These are phyloP conservation scores for Stemphylium beticola DNA, from an alignment of 2,329 filamentous ascomycete species.

Conservation along the genomic window DNA sequence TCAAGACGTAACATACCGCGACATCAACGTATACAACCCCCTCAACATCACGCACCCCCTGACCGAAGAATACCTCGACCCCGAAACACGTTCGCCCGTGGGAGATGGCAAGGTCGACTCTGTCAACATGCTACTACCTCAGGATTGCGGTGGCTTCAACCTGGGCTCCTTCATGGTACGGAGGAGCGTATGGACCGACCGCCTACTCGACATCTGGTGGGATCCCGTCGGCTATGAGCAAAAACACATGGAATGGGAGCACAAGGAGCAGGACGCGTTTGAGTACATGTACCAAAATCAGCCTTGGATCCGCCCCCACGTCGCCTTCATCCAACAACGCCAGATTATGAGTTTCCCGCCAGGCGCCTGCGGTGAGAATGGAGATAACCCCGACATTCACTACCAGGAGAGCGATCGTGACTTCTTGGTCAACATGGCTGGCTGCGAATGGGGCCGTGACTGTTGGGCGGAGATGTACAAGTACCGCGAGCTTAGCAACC, in stretches of 20 bases:
- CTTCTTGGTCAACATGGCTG: constrained; percentile 98
- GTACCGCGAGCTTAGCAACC: constrained; percentile 89
- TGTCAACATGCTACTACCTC: constrained; percentile 85
- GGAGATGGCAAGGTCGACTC: constrained; percentile 81
- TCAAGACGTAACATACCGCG: constrained; percentile 78
- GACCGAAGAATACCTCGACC: constrained; percentile 75
- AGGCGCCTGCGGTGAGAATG: constrained; percentile 82
- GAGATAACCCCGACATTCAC: constrained; percentile 78
- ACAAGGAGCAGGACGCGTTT: constrained; percentile 96
- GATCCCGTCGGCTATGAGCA: constrained; percentile 97
- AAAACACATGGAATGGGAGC: constrained; percentile 98
- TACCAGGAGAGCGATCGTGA: constrained; percentile 86
- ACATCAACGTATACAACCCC: constrained; percentile 96
- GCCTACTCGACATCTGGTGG: constrained; percentile 96
- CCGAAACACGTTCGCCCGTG: constrained; percentile 70
- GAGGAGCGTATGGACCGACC: constrained; percentile 86
- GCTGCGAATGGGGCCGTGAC: constrained; percentile 94
- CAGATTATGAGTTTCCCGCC: constrained; percentile 93
- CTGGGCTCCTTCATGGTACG: constrained; percentile 93
- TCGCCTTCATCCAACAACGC: constrained; percentile 88
- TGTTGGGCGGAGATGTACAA: constrained; percentile 99
- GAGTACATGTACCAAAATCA: constrained; percentile 91
- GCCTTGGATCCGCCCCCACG: constrained; percentile 88
- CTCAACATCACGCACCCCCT: constrained; percentile 90
- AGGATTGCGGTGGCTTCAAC: constrained; percentile 96